Evolutionary conservation across 1,284 basidiomycete genomes (phyloP).

Genomic region (Ceratorhiza oryzae-sativae): DNA sequence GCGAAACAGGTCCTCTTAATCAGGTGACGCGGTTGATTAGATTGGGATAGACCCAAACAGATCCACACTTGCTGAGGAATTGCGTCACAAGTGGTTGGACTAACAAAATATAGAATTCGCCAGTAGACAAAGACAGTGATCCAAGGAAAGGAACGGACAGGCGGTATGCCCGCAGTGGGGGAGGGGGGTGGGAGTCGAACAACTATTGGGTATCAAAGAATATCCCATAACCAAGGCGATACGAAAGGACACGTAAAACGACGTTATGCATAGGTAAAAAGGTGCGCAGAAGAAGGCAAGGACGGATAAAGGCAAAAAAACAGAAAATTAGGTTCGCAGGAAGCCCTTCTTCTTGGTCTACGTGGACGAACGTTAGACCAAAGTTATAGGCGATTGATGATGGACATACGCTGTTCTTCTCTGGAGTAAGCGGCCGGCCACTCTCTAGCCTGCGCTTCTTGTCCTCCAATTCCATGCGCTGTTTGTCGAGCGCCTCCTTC

Average conservation of each 20-base stretch:
- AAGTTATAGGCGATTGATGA: not conserved
- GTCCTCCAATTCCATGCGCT: slow-evolving; percentile 93
- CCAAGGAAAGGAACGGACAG: slow-evolving; percentile 37
- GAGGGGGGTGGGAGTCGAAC: slow-evolving; percentile 6
- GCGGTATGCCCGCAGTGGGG: slow-evolving; percentile 1
- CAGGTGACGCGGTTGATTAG: slow-evolving; percentile 34
- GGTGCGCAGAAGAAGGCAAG: slow-evolving; percentile 27
- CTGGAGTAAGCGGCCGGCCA: slow-evolving; percentile 92
- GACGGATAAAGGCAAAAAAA: slow-evolving; percentile 4
- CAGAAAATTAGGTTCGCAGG: slow-evolving; percentile 64
- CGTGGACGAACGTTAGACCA: slow-evolving; percentile 50
- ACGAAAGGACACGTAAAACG: slow-evolving; percentile 39
- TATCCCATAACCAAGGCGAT: slow-evolving; percentile 39
- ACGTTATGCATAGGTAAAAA: slow-evolving; percentile 38
- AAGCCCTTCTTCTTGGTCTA: slow-evolving; percentile 78
- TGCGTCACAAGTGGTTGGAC: not conserved
- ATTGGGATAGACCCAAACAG: slow-evolving; percentile 30
- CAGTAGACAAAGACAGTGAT: slow-evolving; percentile 29
- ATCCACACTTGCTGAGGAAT: slow-evolving; percentile 21
- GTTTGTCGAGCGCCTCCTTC: slow-evolving; percentile 98
- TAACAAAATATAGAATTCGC: slow-evolving; percentile 35
- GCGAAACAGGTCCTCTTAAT: slow-evolving; percentile 29
- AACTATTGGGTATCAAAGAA: slow-evolving; percentile 39
- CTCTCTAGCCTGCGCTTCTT: slow-evolving; percentile 97
- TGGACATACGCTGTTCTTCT: slow-evolving; percentile 65